Evolutionary conservation across 805 yeast species (phyloP), one percentile per base, ranked within the genome.

Genomic region (Torulaspora maleeae): DNA sequence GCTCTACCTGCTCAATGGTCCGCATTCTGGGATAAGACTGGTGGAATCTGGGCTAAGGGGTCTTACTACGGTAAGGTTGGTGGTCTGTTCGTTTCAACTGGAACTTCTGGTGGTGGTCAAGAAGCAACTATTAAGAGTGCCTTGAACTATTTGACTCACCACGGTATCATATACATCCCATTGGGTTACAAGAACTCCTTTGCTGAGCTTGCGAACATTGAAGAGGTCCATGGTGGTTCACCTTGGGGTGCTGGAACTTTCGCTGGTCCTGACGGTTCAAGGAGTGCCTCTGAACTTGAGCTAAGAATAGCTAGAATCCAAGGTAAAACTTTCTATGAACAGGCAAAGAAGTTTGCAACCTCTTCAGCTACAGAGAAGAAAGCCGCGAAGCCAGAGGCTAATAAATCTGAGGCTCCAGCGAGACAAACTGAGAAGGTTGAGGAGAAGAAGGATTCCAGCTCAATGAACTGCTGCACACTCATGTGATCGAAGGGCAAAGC

Each of bases 171-270:
- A 46, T 86, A 66, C 64, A 78, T 86, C 38, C 95, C 95, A 49
- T 72, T 86, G 55, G 95, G 95, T 49, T 86, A 80, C 70, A 76
- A 73, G 51, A 64, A 71, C 50, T 70, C 76, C 4, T 82, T 81
- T 66, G 74, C 75, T 9, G 74, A 74, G 54, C 58, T 82, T 52
- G 67, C 84, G 35, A 73, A 73, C 66, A 58, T 82, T 36, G 77
- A 74, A 3, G 88, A 84, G 69, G 74, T 79, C 40, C 95, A 83
- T 62, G 95, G 95, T 53, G 86, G 85, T 45, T 77, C 89, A 17
- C 78, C 95, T 37, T 87, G 89, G 88, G 95, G 95, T 64, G 84
- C 95, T 27, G 95, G 95, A 55, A 70, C 86, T 30, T 72, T 75
- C 58, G 89, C 95, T 25, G 86, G 80, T 40, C 72, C 75, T 41